Conservation (phyloP, 768 basidiomycete species). For the Zangia roseola region DNA sequence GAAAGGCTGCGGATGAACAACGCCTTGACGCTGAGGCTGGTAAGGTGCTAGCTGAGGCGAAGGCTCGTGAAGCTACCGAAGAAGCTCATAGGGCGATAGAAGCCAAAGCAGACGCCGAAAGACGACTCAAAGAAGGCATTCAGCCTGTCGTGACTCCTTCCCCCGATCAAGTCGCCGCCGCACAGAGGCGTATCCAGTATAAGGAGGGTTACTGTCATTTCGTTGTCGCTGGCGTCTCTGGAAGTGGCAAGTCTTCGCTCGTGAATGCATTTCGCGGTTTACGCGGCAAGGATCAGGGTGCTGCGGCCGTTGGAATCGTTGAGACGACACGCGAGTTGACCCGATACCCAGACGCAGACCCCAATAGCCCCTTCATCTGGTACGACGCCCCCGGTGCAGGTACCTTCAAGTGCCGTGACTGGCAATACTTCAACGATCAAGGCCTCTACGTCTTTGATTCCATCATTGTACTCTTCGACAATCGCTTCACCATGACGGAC, state of each 20-base stretch:
- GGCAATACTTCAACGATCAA: conserved; percentile 25
- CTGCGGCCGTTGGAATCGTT: conserved; percentile 17
- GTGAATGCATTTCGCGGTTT: conserved; percentile 37
- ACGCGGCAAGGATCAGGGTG: conserved; percentile 13
- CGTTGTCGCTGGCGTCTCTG: conserved; percentile 34
- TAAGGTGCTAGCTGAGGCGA: conserved; percentile 16
- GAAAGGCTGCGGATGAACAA: conserved; percentile 18
- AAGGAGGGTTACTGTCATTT: conserved; percentile 32
- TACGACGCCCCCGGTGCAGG: conserved; percentile 25
- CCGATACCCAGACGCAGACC: conserved; percentile 16
- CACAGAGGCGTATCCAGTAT: conserved; percentile 23
- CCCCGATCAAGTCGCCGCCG: conserved; percentile 6
- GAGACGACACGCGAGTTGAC: conserved; percentile 19
- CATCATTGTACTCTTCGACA: conserved; percentile 22
- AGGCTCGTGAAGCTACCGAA: conserved; percentile 12
- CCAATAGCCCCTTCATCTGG: conserved; percentile 18
- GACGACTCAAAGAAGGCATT: conserved; percentile 21
- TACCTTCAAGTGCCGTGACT: conserved; percentile 16
- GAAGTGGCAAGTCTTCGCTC: conserved; percentile 39
- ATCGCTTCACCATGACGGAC: conserved; percentile 23
- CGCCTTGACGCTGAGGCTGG: conserved; percentile 15
- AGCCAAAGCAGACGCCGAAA: conserved; percentile 19
- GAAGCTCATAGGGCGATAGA: conserved; percentile 13
- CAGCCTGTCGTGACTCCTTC: conserved; percentile 21
- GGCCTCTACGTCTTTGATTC: conserved; percentile 27